Percentiles rank a stretch among this genome's conserved stretches.
Evolutionary conservation across 2,329 filamentous ascomycete species (phyloP).

Genomic region (Fusarium gaditjirri): DNA sequence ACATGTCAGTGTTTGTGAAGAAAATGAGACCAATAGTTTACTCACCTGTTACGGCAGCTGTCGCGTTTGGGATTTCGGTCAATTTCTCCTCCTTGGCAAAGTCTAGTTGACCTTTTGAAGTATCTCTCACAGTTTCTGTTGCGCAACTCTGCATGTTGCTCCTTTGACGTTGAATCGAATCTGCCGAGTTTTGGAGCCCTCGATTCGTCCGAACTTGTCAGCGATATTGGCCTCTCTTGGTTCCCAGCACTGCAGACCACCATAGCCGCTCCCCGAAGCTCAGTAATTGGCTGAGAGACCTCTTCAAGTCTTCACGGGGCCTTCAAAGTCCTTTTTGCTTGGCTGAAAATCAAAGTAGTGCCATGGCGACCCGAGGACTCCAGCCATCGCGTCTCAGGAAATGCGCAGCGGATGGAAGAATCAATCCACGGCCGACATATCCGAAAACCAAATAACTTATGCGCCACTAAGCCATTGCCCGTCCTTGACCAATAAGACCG

Average conservation of each 20-base stretch:
- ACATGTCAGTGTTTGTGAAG: too few relatives aligned
- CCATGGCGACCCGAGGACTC: neutral
- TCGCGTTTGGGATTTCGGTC: neutral
- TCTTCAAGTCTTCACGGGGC: accelerated
- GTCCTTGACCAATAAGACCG: accelerated
- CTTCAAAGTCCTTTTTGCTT: accelerated
- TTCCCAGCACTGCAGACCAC: neutral
- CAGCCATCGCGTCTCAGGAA: accelerated
- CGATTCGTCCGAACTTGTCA: neutral
- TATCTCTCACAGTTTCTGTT: neutral
- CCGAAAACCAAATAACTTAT: too few relatives aligned
- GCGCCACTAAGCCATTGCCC: accelerated
- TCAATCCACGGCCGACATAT: neutral
- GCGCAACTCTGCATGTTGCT: neutral
- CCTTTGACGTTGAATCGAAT: neutral
- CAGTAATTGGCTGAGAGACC: accelerated
- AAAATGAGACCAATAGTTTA: too few relatives aligned
- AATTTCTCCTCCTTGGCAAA: neutral
- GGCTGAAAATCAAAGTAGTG: neutral
- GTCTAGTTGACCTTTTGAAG: neutral
- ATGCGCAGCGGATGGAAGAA: neutral
- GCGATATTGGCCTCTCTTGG: neutral
- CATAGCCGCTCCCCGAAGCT: too few relatives aligned
- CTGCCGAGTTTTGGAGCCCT: neutral
- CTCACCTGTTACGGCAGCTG: neutral